Base-by-base conservation (phyloP, 1,284 basidiomycete genomes). In the Cutaneotrichosporon curvatum region DNA sequence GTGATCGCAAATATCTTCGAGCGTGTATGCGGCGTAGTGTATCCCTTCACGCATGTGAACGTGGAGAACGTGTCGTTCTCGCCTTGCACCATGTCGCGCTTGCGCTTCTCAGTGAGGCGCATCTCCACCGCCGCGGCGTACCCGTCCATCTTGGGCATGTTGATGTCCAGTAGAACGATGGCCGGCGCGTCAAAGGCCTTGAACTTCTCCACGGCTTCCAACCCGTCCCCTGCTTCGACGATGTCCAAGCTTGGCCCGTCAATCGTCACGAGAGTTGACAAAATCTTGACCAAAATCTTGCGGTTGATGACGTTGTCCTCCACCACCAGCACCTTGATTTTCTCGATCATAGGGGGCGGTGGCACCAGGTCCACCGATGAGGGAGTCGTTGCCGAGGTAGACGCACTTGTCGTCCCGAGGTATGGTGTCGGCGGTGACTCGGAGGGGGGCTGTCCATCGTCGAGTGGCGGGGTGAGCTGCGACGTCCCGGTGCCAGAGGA, bases 1-100 rank as follows among this genome's bases (percentile, higher is more conserved):
- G 69, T 70, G 14, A 71, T 65, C n/a, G 69, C 69, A 40, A 71
- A 64, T 36, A 71, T 68, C 48, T 59, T 61, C n/a, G 62, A 59
- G 19, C 19, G 36, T 12, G 12, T 7, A 28, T 12, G 25, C 25
- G 25, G 25, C 25, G 12, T 12, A 28, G 8, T 12, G 8, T 12
- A 12, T 28, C 25, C 25, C 25, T 28, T 28, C 8, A 28, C 25
- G 25, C 25, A 7, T 7, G 25, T 7, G 25, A 28, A 28, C 25
- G 25, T 7, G 8, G 7, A 7, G 25, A 28, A 28, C 7, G 25
- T 28, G 14, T 16, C 15, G 32, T 34, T n/a, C 9, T 34, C 32
- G 25, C 12, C 25, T 7, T 28, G 7, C 15, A 9, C 32, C 8
- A 6, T 16, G 5, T n/a, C 32, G 14, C 6, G 11, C 28, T 39